Percentiles rank a stretch among this genome's conserved stretches.
Conservation (phyloP, 148 eudicot genomes). For the Silene uniflora region DNA sequence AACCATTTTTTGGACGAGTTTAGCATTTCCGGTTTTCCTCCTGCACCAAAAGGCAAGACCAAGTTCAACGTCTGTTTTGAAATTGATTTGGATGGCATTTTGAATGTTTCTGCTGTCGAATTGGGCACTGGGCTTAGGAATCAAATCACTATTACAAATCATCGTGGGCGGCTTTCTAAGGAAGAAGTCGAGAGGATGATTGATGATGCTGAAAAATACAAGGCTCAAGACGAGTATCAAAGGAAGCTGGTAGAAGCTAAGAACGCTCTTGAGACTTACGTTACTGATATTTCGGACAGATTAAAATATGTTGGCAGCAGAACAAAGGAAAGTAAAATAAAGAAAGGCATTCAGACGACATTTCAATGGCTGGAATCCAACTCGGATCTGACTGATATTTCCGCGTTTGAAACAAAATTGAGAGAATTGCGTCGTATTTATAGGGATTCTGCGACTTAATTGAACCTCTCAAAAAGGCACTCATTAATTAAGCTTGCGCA, state of each 20-base stretch:
- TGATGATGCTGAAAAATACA: conserved; percentile 8
- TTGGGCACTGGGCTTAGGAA: conserved; percentile 1
- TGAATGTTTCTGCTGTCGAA: background rate
- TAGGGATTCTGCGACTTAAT: no score
- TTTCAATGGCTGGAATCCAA: background rate
- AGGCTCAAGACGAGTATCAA: background rate
- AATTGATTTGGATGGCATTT: conserved; percentile 21
- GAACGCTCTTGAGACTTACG: background rate
- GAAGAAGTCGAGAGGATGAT: conserved; percentile 21
- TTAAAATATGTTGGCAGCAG: background rate
- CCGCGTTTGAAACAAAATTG: no score
- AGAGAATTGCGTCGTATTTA: no score
- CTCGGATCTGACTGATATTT: background rate
- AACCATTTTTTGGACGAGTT: conserved; percentile 18
- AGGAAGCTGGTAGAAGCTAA: background rate
- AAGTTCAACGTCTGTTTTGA: conserved; percentile 16
- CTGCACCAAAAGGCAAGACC: background rate
- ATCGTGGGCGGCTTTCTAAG: conserved; percentile 11
- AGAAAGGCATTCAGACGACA: background rate
- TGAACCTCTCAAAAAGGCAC: no score
- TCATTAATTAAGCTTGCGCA: no score
- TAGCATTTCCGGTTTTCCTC: conserved; percentile 5
- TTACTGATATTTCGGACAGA: background rate
- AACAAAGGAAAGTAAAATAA: background rate
- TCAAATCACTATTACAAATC: conserved; percentile 8